These are phyloP conservation scores for Rubroshorea leprosula DNA, from an alignment of 345 rosid genomes.

Conservation along the genomic window DNA sequence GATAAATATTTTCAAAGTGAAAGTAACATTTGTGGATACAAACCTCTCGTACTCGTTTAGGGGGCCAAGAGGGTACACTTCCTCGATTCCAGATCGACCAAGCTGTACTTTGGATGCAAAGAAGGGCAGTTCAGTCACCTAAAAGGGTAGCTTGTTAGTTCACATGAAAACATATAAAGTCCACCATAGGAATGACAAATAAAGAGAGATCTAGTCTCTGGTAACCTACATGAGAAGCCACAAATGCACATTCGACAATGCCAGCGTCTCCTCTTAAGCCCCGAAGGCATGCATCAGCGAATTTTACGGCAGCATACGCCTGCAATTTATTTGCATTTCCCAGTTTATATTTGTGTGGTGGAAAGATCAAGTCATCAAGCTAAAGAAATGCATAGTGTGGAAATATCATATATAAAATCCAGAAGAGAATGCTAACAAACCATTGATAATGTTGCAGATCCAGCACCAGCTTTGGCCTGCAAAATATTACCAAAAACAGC, in stretches of 20 bases:
- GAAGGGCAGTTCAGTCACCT: conserved; percentile 98
- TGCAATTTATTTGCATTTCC: conserved; percentile 28
- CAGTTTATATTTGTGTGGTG: no score
- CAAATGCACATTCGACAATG: conserved; percentile 65
- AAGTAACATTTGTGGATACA: no score
- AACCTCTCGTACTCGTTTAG: conserved; percentile 88
- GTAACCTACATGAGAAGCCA: conserved; percentile 60
- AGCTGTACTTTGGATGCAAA: conserved; percentile 83
- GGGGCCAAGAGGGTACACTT: conserved; percentile 72
- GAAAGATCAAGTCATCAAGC: not conserved
- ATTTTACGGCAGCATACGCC: conserved; percentile 98
- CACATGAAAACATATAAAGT: no score
- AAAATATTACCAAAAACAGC: conserved; percentile 12
- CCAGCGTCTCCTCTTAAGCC: conserved; percentile 81
- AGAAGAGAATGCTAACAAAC: conserved; percentile 27
- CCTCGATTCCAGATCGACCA: conserved; percentile 74
- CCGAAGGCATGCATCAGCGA: conserved; percentile 85
- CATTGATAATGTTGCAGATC: conserved; percentile 97
- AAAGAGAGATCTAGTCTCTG: not conserved
- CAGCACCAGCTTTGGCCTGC: conserved; percentile 98
- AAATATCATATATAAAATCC: not conserved
- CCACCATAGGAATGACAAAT: no score
- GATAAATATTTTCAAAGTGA: no score
- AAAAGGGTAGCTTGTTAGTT: not conserved
- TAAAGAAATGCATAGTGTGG: no score